Evolutionary conservation across 768 basidiomycete species (phyloP).

Genomic region (Termitomyces titanicus): DNA sequence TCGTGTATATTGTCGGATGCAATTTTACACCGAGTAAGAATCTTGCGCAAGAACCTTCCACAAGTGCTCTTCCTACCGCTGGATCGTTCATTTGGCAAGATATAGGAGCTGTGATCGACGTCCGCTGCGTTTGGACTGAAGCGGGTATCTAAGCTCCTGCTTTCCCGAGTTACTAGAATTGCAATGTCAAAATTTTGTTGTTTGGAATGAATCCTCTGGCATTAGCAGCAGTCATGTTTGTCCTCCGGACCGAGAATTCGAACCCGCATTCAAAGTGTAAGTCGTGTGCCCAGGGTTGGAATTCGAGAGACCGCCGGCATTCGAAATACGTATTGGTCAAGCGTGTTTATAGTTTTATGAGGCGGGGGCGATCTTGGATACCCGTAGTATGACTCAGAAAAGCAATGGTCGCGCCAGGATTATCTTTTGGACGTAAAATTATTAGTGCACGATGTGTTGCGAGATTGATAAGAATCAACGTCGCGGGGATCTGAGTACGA

Average conservation of each 20-base stretch:
- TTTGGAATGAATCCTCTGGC: no score
- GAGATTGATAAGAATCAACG: not conserved
- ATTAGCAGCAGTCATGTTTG: not conserved
- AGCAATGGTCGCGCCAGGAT: not conserved
- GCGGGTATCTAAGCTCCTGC: not conserved
- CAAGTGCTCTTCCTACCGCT: not conserved
- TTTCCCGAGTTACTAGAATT: not conserved
- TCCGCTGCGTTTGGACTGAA: not conserved
- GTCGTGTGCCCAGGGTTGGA: not conserved
- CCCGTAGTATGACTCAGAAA: no score
- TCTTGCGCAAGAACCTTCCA: no score
- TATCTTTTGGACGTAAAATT: not conserved
- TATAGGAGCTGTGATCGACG: not conserved
- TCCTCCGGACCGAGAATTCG: not conserved
- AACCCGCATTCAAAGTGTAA: not conserved
- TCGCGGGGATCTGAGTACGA: constrained; percentile 11
- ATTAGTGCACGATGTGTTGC: not conserved
- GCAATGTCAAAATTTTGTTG: no score
- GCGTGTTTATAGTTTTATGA: not conserved
- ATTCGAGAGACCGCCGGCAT: constrained; percentile 3
- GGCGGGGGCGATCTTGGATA: not conserved
- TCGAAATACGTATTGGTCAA: not conserved
- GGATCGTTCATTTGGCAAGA: not conserved
- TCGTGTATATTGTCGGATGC: no score
- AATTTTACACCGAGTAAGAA: no score